phyloP scores from a whole-genome alignment of 2,329 filamentous ascomycete species.

The Pestalotiopsis sp. region DNA sequence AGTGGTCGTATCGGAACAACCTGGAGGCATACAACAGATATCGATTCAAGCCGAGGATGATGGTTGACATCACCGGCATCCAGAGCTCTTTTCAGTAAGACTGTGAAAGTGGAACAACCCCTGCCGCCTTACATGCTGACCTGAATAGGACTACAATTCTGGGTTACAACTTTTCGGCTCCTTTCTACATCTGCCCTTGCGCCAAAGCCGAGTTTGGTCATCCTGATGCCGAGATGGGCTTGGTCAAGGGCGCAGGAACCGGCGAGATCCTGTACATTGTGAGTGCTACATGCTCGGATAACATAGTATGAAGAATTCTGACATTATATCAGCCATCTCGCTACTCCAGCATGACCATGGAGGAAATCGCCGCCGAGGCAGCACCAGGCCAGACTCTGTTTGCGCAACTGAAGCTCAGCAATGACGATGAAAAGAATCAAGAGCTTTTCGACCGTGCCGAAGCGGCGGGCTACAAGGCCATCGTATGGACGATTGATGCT shows the following conservation, averaged over 20 bases:
- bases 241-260: conserved; percentile 49
- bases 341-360: conserved; percentile 33
- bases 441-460: conserved; percentile 15
- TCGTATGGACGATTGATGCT: conserved; percentile 21
- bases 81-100: conserved; percentile 36
- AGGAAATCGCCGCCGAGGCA: conserved; percentile 38
- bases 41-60: conserved; percentile 45
- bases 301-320: background rate
- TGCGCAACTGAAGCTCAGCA: conserved; percentile 30
- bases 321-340: conserved; percentile 29
- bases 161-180: conserved; percentile 52
- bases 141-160: conserved; percentile 45
- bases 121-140: conserved; percentile 1
- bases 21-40: conserved; percentile 53
- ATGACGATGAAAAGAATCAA: conserved; percentile 14
- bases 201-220: conserved; percentile 46
- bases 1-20: conserved; percentile 58
- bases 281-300: background rate
- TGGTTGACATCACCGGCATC: conserved; percentile 49
- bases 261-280: conserved; percentile 52
- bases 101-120: background rate
- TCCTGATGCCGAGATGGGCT: conserved; percentile 46
- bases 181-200: conserved; percentile 55
- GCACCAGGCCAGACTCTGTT: conserved; percentile 18
- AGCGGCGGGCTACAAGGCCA: conserved; percentile 17